Evolutionary conservation across 192 early-diverging fungal species (phyloP).

Genomic region (Pecoramyces ruminantium): DNA sequence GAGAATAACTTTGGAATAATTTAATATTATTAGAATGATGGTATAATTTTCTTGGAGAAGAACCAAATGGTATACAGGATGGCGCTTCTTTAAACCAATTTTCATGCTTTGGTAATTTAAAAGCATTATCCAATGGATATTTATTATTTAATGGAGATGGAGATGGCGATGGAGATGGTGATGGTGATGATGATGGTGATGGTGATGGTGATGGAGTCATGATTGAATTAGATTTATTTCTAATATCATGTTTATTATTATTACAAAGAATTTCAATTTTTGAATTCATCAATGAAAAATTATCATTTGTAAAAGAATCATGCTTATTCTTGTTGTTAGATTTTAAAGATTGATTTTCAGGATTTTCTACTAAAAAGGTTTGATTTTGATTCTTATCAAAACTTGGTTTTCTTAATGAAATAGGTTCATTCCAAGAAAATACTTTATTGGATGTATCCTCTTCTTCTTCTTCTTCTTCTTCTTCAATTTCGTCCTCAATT

Average conservation of each 20-base stretch:
- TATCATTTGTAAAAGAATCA: no score
- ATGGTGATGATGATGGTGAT: no score
- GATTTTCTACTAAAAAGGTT: no score
- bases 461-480: background rate
- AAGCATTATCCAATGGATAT: background rate
- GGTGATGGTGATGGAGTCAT: no score
- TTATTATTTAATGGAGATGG: no score
- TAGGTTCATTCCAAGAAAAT: background rate
- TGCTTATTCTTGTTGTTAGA: no score
- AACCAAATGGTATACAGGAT: background rate
- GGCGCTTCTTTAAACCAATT: background rate
- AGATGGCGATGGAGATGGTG: no score
- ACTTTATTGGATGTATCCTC: background rate
- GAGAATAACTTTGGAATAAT: background rate
- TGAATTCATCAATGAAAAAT: no score
- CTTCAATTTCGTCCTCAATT: background rate
- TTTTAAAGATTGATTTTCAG: no score
- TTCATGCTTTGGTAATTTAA: background rate
- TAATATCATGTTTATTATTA: no score
- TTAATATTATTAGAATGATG: background rate
- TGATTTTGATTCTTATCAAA: background rate
- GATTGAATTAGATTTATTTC: no score
- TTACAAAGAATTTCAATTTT: no score
- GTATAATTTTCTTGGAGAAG: background rate
- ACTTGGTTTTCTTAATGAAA: background rate